Percentiles rank a stretch among this genome's conserved stretches.
phyloP scores from a whole-genome alignment of 495 filamentous ascomycete genomes.

The Oidiodendron maius region DNA sequence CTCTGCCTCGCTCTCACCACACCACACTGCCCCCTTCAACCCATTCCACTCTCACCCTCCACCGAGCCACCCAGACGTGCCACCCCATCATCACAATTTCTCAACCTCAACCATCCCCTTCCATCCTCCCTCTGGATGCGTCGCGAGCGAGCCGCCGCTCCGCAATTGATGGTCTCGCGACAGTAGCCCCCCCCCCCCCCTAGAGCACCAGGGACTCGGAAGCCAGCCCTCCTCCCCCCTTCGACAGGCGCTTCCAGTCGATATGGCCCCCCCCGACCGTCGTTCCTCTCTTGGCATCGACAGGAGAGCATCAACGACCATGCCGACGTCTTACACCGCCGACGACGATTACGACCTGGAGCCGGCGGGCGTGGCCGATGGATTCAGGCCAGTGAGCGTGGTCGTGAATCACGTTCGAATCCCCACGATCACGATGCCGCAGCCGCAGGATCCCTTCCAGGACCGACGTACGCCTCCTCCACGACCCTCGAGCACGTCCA shows the following conservation, averaged over 20 bases:
- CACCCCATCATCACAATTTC: too few species aligned
- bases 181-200: too few species aligned
- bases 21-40: too few species aligned
- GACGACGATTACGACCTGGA: constrained; percentile 35
- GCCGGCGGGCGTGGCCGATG: constrained; percentile 37
- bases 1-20: too few species aligned
- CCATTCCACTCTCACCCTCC: too few species aligned
- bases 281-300: constrained; percentile 15
- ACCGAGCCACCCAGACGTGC: too few species aligned
- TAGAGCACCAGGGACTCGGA: neutral
- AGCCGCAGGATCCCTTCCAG: constrained; percentile 7
- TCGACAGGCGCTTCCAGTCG: neutral
- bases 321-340: constrained; percentile 19
- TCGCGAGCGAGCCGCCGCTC: too few species aligned
- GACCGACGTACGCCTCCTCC: constrained; percentile 19
- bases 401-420: constrained; percentile 14
- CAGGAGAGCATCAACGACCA: constrained; percentile 15
- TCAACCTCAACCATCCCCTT: too few species aligned
- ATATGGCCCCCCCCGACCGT: constrained; percentile 14
- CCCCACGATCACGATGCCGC: constrained; percentile 19
- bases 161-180: too few species aligned
- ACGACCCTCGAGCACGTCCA: constrained; percentile 41
- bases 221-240: neutral
- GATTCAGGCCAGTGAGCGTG: constrained; percentile 28
- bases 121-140: too few species aligned